These are phyloP conservation scores for Ceratocystis harringtonii DNA, from an alignment of 2,329 filamentous ascomycete genomes.

Conservation along the genomic window DNA sequence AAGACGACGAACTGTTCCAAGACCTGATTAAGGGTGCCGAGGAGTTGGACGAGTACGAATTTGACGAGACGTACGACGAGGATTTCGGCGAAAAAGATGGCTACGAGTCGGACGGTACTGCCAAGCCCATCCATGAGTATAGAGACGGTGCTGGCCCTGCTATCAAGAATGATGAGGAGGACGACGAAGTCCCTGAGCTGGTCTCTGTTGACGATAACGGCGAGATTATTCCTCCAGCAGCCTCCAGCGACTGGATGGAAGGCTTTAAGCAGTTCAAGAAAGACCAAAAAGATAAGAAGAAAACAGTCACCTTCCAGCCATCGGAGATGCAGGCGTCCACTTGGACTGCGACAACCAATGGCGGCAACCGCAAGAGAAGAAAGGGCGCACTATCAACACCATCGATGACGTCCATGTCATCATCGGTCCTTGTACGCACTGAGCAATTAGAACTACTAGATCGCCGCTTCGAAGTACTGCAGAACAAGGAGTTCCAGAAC, in stretches of 20 bases:
- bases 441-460: conserved; percentile 77
- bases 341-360: conserved; percentile 62
- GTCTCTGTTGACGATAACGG: conserved; percentile 33
- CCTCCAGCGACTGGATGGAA: conserved; percentile 70
- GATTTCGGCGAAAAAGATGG: conserved; percentile 47
- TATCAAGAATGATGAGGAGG: conserved; percentile 10
- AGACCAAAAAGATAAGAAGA: conserved; percentile 41
- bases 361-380: conserved; percentile 78
- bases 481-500: conserved; percentile 51
- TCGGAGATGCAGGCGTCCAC: conserved; percentile 55
- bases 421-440: conserved; percentile 71
- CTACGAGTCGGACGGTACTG: conserved; percentile 91
- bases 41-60: conserved; percentile 68
- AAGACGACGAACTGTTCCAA: conserved; percentile 75
- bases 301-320: conserved; percentile 27
- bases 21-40: conserved; percentile 52
- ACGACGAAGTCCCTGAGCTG: conserved; percentile 33
- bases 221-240: conserved; percentile 30
- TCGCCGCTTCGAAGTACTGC: conserved; percentile 78
- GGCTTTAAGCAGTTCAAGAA: conserved; percentile 94
- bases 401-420: conserved; percentile 83
- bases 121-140: conserved; percentile 53
- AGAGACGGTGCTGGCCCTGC: conserved; percentile 23
- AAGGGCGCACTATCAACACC: conserved; percentile 85
- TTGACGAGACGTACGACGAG: conserved; percentile 48